Evolutionary conservation across 371 early-diverging fungal genomes (phyloP), one percentile per base, ranked within the genome.

Genomic region (Sporodiniella umbellata): DNA sequence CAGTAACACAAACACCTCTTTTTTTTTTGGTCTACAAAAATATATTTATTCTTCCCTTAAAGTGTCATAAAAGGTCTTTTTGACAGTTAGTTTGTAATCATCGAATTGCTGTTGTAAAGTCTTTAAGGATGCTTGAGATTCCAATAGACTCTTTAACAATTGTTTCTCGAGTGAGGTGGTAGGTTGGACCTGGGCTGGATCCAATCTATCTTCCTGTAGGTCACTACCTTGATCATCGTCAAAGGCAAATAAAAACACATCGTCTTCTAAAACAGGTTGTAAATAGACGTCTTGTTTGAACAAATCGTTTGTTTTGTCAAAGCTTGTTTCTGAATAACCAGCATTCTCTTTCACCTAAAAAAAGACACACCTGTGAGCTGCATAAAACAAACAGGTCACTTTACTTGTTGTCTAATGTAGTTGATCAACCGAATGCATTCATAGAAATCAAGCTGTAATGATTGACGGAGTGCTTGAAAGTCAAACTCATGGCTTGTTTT

Each of bases 401-500:
- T 48, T 33, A 80, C 78, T 48, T 77, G 58, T 42, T 76, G 38
- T 31, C 93, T 86, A 33, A 92, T 77, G 57, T 89, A 89, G 70
- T 95, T 95, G 63, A 95, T 84, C 53, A 90, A 62, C 10, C 90
- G 82, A 52, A 95, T 90, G 53, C 85, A 84, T 39, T 88, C 85
- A 74, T 93, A 93, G 62, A 93, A 90, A 56, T 92, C 92, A 35
- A 93, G 79, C 8, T 62, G 48, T 2, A 80, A 63, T 7, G 64
- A 60, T 18, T 64, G 64, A n/a, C 80, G 78, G 3, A 79, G 63
- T 18, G 58, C 58, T 23, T 80, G 57, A 52, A 90, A 87, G 59
- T 90, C 87, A 64, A 94, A 92, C 2, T 62, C 71, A 48, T 94
- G 94, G 0, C 25, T 39, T 12, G 49, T 19, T 39, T 75, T 78